These are phyloP conservation scores for Xylariaceae sp. DNA, from an alignment of 2,329 filamentous ascomycete genomes.

Conservation along the genomic window DNA sequence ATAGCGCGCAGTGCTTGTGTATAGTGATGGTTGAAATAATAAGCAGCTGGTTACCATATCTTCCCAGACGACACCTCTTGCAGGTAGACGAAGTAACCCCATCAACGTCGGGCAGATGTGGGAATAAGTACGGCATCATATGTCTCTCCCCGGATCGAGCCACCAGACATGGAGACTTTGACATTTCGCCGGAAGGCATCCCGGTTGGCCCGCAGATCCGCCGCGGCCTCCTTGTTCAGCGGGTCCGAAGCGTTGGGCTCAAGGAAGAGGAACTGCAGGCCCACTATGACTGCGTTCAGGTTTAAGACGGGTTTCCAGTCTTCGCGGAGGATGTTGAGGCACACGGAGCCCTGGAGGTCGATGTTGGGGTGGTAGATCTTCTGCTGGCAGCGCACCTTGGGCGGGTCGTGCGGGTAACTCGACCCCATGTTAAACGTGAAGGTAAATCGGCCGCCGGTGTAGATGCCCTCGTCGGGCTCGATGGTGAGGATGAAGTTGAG, in stretches of 20 bases:
- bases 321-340: conserved; percentile 92
- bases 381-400: conserved; percentile 93
- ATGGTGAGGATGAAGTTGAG: conserved; percentile 79
- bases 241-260: conserved; percentile 96
- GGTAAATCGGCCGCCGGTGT: conserved; percentile 80
- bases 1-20: no score
- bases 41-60: no score
- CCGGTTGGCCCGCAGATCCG: conserved; percentile 78
- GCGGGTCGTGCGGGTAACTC: conserved; percentile 94
- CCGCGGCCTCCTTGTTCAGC: conserved; percentile 96
- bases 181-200: conserved; percentile 93
- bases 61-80: no score
- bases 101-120: conserved; percentile 7
- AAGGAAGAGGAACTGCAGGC: conserved; percentile 91
- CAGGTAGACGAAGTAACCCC: no score
- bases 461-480: conserved; percentile 79
- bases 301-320: conserved; percentile 99
- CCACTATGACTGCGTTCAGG: conserved; percentile 92
- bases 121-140: conserved; percentile 68
- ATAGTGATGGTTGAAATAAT: no score
- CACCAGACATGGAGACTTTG: conserved; percentile 74
- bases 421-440: conserved; percentile 92
- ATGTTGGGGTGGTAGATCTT: conserved; percentile 99
- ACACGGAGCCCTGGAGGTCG: conserved; percentile 95
- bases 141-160: conserved; percentile 61